phyloP scores from a whole-genome alignment of 352 stramenopile genomes.

The Globisporangium rhizosaccharum region DNA sequence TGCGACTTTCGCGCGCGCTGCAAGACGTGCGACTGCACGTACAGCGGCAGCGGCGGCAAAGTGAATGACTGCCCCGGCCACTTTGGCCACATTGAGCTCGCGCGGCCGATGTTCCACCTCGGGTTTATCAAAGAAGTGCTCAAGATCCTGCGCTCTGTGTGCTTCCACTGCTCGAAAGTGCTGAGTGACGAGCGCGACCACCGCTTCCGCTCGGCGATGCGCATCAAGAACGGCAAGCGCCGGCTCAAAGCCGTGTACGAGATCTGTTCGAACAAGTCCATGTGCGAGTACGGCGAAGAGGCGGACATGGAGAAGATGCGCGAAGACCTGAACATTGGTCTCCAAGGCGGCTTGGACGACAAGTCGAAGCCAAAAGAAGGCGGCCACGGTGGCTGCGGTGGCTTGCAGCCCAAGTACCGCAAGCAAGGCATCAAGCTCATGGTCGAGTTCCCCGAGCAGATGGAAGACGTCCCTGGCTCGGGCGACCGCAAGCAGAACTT shows the following conservation, averaged over 20 bases:
- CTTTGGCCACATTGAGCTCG: conserved; percentile 99
- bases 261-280: conserved; percentile 89
- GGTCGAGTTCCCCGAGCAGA: conserved; percentile 93
- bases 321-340: conserved; percentile 81
- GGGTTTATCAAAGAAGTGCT: conserved; percentile 96
- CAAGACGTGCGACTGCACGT: conserved; percentile 91
- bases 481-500: conserved; percentile 97
- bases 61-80: conserved; percentile 98
- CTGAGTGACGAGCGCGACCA: conserved; percentile 89
- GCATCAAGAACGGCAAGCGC: conserved; percentile 86
- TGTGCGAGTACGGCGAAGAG: conserved; percentile 83
- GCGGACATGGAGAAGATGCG: conserved; percentile 88
- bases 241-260: conserved; percentile 94
- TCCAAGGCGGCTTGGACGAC: conserved; percentile 77
- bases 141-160: conserved; percentile 93
- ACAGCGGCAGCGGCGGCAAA: conserved; percentile 88
- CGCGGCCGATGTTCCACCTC: conserved; percentile 96
- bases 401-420: conserved; percentile 93
- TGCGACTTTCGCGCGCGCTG: conserved; percentile 86
- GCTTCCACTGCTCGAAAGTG: conserved; percentile 96
- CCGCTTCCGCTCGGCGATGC: conserved; percentile 75
- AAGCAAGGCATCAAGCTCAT: conserved; percentile 95
- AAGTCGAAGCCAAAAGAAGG: conserved; percentile 81
- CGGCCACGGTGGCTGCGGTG: conserved; percentile 74
- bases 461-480: conserved; percentile 91